phyloP scores from a whole-genome alignment of 495 filamentous ascomycete species.

The Saxispiralis lemnorum region DNA sequence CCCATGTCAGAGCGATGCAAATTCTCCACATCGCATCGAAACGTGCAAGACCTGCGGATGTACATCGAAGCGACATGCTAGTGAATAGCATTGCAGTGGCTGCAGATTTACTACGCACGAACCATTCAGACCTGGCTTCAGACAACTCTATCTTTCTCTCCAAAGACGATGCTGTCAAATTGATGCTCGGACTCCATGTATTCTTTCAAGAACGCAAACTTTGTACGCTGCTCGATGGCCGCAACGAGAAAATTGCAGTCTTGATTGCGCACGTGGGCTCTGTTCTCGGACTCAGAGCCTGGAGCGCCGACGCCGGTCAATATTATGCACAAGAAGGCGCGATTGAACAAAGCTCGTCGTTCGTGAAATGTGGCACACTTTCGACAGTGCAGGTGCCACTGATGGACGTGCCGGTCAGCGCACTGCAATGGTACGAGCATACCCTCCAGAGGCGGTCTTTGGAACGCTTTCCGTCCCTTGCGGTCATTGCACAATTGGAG shows the following conservation, averaged over 20 bases:
- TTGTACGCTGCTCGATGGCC: constrained; percentile 40
- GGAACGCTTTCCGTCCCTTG: constrained; percentile 13
- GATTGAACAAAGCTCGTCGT: constrained; percentile 41
- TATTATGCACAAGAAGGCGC: constrained; percentile 57
- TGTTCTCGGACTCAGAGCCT: constrained; percentile 72
- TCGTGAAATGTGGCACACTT: constrained; percentile 31
- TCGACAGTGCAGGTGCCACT: neutral
- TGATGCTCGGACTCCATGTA: constrained; percentile 67
- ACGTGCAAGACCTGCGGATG: too few species aligned
- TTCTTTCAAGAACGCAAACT: constrained; percentile 79
- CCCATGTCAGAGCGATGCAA: too few species aligned
- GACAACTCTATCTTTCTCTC: neutral
- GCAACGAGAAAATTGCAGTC: constrained; percentile 38
- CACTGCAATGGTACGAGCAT: constrained; percentile 46
- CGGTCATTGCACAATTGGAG: constrained; percentile 1
- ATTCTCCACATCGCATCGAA: too few species aligned
- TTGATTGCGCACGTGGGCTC: constrained; percentile 61
- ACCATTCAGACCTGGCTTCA: neutral
- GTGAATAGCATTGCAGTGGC: too few species aligned
- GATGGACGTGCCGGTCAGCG: constrained; percentile 20
- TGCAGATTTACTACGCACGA: too few species aligned
- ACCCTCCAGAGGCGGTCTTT: constrained; percentile 15
- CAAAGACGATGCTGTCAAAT: constrained; percentile 16
- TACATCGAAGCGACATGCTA: too few species aligned
- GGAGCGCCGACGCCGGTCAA: constrained; percentile 36